phyloP scores from a whole-genome alignment of 345 rosid genomes.

The Eucalyptus camaldulensis region DNA sequence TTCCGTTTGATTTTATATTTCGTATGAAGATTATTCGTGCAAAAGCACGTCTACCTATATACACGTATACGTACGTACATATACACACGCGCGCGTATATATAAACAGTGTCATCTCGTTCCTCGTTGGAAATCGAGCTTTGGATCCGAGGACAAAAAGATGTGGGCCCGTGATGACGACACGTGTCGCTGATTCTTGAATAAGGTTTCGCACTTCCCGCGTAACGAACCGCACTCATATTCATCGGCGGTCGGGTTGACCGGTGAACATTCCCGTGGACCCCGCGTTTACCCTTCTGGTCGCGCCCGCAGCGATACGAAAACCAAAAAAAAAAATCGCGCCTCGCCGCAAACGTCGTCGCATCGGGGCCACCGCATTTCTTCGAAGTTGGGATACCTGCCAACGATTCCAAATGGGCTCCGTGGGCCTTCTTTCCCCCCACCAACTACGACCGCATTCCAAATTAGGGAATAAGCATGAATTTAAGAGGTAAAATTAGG shows the following conservation, averaged over 20 bases:
- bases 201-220: background rate
- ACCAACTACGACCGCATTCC: too few relatives aligned
- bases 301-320: background rate
- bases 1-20: background rate
- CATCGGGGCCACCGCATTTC: background rate
- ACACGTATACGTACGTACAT: background rate
- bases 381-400: background rate
- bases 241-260: background rate
- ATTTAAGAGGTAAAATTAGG: background rate
- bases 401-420: background rate
- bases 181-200: background rate
- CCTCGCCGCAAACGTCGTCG: background rate
- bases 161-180: background rate
- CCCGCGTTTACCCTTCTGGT: background rate
- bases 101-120: background rate
- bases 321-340: background rate
- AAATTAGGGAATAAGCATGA: background rate
- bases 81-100: rapidly evolving
- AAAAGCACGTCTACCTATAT: background rate
- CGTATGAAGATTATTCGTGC: background rate
- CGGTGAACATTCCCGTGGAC: background rate
- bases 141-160: background rate
- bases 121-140: background rate
- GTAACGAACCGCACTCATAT: background rate
- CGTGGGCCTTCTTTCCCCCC: background rate